Evolutionary conservation across 495 filamentous ascomycete genomes (phyloP), one percentile per base, ranked within the genome.

Genomic region (Hypoxylon crocopeplum): DNA sequence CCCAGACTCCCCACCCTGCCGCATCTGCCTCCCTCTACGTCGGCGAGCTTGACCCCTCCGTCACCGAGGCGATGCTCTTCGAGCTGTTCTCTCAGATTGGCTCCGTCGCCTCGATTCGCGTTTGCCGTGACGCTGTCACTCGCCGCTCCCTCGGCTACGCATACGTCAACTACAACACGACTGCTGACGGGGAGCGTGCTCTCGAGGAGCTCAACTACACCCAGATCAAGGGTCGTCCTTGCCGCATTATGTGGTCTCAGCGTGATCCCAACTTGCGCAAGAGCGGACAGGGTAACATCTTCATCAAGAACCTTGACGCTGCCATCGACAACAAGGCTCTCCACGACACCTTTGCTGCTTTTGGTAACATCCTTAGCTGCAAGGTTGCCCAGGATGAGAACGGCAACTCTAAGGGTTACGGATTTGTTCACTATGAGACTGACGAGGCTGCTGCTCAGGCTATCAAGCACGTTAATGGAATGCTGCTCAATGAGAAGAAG

Each of bases 241-340:
- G 95, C 87, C 94, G 94, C 75, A 99, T 99, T 84, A 99, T 99
- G 94, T 99, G 94, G 94, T 98, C 95, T 55, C 94, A 99, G 84
- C 94, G 94, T 77, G 94, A 99, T 78, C 94, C 94, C 62, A 94
- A 93, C 73, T 84, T 98, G 69, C 94, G 94, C 79, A 99, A 99
- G 88, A 99, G 92, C 67, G 94, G 94, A 63, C 93, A 97, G 78
- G 94, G 94, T 72, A 99, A 99, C 72, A 92, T 99, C 67, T 99
- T 99, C 84, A 99, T 99, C 86, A 99, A 99, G 86, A 99, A 99
- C 81, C 81, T 99, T 59, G 94, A 99, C 73, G 86, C 84, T 66
- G 95, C 93, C 69, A 99, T 99, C 68, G 94, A 99, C 79, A 99
- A 99, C 89, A 99, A 99, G 85, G 95, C 94, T 69, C 89, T 99